A percentile compares a stretch with the other conserved stretches of the same genome.
Evolutionary conservation across 345 rosid genomes (phyloP).

Genomic region (Eucalyptus tenuipes): DNA sequence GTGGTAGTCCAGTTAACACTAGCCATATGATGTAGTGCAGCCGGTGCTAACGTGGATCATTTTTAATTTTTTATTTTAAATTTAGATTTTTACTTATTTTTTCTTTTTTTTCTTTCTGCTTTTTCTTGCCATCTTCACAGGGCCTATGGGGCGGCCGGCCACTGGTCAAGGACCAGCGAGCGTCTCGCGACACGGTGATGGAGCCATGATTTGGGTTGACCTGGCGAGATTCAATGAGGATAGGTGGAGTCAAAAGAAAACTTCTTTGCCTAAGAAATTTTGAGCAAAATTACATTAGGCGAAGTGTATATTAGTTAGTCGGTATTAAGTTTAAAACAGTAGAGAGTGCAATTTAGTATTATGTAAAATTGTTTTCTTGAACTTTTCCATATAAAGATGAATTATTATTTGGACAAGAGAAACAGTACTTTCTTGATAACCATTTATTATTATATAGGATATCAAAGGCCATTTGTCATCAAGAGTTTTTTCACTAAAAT

Average conservation of each 20-base stretch:
- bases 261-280: too few relatives aligned
- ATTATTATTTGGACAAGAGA: too few relatives aligned
- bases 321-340: not conserved
- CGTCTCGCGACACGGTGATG: too few relatives aligned
- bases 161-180: too few relatives aligned
- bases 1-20: rapidly evolving
- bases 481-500: too few relatives aligned
- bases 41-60: rapidly evolving
- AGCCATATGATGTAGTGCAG: rapidly evolving
- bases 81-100: rapidly evolving
- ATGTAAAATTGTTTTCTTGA: not conserved
- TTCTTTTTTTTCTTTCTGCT: rapidly evolving
- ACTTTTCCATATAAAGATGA: too few relatives aligned
- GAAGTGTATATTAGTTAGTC: not conserved
- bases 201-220: not conserved
- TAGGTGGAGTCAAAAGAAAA: not conserved
- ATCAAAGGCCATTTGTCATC: too few relatives aligned
- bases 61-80: too few relatives aligned
- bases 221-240: not conserved
- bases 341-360: not conserved
- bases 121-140: too few relatives aligned
- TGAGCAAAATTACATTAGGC: not conserved
- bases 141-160: too few relatives aligned
- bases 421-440: rapidly evolving
- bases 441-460: too few relatives aligned